Percentiles rank a stretch among this genome's conserved stretches.
Evolutionary conservation across 2,329 filamentous ascomycete species (phyloP).

Genomic region (Acephala macrosclerotiorum): DNA sequence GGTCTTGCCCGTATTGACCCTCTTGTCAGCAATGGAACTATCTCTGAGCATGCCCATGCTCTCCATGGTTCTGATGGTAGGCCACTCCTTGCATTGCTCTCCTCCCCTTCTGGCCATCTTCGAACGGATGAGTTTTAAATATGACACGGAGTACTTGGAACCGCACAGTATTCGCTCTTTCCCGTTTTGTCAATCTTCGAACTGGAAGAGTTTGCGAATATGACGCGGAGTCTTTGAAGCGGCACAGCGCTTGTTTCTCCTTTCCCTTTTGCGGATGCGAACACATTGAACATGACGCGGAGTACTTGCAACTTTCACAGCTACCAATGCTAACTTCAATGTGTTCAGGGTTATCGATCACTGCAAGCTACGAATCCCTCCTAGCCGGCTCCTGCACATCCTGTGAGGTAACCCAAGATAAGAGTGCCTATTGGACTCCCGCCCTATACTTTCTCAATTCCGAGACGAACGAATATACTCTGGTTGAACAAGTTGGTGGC

Average conservation of each 20-base stretch:
- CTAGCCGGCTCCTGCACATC: constrained; percentile 68
- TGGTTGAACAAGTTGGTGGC: constrained; percentile 79
- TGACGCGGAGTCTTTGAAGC: too few species aligned
- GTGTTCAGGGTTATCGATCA: constrained; percentile 67
- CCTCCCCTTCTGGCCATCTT: neutral
- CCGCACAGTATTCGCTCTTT: too few species aligned
- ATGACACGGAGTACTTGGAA: too few species aligned
- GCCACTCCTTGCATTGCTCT: constrained; percentile 43
- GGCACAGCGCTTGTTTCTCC: too few species aligned
- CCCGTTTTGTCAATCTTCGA: too few species aligned
- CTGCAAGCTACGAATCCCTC: constrained; percentile 65
- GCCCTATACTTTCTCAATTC: constrained; percentile 56
- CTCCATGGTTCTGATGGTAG: constrained; percentile 80
- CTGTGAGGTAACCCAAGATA: constrained; percentile 66
- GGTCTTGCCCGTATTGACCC: constrained; percentile 81
- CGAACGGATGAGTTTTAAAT: too few species aligned
- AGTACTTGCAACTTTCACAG: neutral
- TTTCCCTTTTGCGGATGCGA: constrained; percentile 17
- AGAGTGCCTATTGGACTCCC: constrained; percentile 75
- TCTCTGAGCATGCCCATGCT: constrained; percentile 74
- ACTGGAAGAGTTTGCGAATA: too few species aligned
- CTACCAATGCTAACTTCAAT: constrained; percentile 27
- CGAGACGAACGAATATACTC: constrained; percentile 54
- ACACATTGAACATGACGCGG: neutral
- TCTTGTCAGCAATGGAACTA: constrained; percentile 66